Evolutionary conservation across 768 basidiomycete genomes (phyloP), one percentile per base, ranked within the genome.

Genomic region (Amyloporia xantha): DNA sequence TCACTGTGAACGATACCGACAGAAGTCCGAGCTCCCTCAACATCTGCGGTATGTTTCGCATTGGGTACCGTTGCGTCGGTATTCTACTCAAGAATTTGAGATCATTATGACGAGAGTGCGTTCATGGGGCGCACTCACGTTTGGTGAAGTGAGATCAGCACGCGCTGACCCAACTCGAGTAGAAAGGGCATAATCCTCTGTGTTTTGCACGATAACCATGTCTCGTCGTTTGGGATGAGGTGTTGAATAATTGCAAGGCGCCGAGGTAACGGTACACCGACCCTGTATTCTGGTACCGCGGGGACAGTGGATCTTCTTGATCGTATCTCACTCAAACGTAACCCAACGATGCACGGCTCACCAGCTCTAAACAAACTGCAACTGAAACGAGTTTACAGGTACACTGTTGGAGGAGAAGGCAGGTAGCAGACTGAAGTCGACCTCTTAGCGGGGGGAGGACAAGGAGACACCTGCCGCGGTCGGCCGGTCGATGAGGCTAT

Each of bases 51-150:
- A 51, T 67, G 60, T 51, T 59, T 54, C 49, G 54, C 61, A 69
- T 72, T 69, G 64, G 70, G 64, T 75, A 75, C 76, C 74, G 64
- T 66, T 74, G 71, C 68, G 48, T 77, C 73, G 74, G 77, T 19
- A 48, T 10, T 10, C 35, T 13, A 21, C 25, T 41, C 9, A 10
- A 27, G 23, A 13, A 30, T 10, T 6, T 3, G 26, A 2, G n/a
- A 13, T 28, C 17, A 39, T 40, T 4, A 19, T n/a, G 24, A 37
- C 20, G 19, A 41, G 39, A 2, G 38, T n/a, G n/a, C n/a, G n/a
- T n/a, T n/a, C 21, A 19, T 23, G 36, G n/a, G 4, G 15, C 30
- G 30, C 15, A 33, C 30, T 33, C 15, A 33, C 30, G n/a, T n/a
- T n/a, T n/a, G n/a, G n/a, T n/a, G n/a, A n/a, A 33, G 30, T 33